Evolutionary conservation across 2,329 filamentous ascomycete genomes (phyloP).

Genomic region (Aphanoascus verrucosus): DNA sequence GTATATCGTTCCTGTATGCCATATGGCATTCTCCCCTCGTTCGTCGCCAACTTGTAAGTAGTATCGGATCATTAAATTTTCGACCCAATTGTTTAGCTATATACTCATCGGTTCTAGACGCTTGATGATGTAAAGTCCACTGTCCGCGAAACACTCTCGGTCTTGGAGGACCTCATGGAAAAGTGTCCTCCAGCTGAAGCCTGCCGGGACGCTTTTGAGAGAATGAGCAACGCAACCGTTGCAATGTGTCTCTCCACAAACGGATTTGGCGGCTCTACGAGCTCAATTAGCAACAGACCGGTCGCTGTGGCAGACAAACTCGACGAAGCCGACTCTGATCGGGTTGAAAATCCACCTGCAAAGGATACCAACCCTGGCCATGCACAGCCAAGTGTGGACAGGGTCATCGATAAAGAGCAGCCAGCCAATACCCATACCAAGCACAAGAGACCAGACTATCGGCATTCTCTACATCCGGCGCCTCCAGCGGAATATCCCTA

Average conservation of each 20-base stretch:
- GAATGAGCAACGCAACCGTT: conserved; percentile 89
- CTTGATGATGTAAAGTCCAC: conserved; percentile 98
- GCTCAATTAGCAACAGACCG: background rate
- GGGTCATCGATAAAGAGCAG: background rate
- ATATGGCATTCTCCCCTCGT: conserved; percentile 94
- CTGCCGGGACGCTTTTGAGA: conserved; percentile 85
- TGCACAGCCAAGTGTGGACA: background rate
- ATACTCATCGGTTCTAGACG: conserved; percentile 38
- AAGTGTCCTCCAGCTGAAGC: conserved; percentile 93
- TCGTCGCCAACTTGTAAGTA: conserved; percentile 67
- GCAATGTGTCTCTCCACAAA: conserved; percentile 87
- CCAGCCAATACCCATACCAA: background rate
- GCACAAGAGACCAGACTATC: background rate
- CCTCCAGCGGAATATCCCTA: background rate
- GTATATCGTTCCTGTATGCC: conserved; percentile 86
- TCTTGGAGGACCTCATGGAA: conserved; percentile 80
- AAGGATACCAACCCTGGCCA: background rate
- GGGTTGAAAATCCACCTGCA: background rate
- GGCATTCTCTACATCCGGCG: too few relatives aligned
- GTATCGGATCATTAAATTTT: background rate
- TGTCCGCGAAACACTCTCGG: conserved; percentile 81
- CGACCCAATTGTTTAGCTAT: background rate
- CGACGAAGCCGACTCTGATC: background rate
- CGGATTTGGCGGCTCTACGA: conserved; percentile 53
- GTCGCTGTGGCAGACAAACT: background rate